Evolutionary conservation across 352 stramenopile genomes (phyloP), one percentile per base, ranked within the genome.

Genomic region (Albugo candida): DNA sequence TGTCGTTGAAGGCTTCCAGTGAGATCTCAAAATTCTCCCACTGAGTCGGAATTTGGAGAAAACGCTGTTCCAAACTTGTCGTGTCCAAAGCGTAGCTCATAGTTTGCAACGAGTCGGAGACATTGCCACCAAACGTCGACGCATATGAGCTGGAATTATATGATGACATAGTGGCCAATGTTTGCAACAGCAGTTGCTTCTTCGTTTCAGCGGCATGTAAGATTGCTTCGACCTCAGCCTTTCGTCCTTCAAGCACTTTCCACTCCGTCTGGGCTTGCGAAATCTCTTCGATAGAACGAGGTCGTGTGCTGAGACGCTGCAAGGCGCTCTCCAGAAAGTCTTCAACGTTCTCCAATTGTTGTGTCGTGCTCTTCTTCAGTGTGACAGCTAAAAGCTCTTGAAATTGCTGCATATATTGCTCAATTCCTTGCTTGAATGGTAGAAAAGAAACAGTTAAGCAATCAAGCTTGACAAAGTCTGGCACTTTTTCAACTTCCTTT

Each of bases 21-120:
- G 81, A 77, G 41, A 95, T 80, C 35, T 97, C 88, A 57, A 97
- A 95, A 48, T 94, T 92, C 38, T 96, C 83, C 88, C 89, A 97
- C 0, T 70, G 61, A 0, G 70, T 85, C 14, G 81, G 81, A 6
- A 93, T 58, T 42, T 92, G 75, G 0, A 68, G 56, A 13, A 92
- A 60, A 0, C 78, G 68, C 1, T 60, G 61, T 44, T 91, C 70
- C 2, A 89, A 64, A 37, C 91, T 83, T 38, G 63, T 78, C 1
- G 80, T 85, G 41, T 92, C 79, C 13, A 92, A 54, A 37, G 14
- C 16, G 14, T 14, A n/a, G n/a, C n/a, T n/a, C n/a, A n/a, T n/a
- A n/a, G n/a, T n/a, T n/a, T n/a, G n/a, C n/a, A n/a, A n/a, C n/a
- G n/a, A n/a, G n/a, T n/a, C n/a, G n/a, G n/a, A n/a, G n/a, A n/a